phyloP scores from a whole-genome alignment of 2,329 filamentous ascomycete genomes.

The Aspergillus brasiliensis region DNA sequence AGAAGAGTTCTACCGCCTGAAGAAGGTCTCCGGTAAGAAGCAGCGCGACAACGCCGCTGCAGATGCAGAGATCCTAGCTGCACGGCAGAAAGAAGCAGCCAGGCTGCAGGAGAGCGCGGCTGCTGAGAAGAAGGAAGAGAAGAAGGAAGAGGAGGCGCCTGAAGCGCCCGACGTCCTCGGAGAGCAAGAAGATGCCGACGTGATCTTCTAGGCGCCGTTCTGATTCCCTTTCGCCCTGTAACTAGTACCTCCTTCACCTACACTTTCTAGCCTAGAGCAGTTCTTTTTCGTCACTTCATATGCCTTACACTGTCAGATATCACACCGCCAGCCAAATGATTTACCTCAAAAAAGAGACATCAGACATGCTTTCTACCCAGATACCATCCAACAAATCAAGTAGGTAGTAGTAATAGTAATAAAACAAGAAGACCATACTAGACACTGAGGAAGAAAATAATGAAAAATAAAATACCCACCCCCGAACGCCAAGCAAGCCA shows the following conservation, averaged over 20 bases:
- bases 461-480: slow-evolving; percentile 22
- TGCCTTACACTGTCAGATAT: not conserved
- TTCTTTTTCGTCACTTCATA: slow-evolving; percentile 13
- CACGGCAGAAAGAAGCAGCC: slow-evolving; percentile 32
- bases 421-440: not conserved
- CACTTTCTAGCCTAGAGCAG: slow-evolving; percentile 23
- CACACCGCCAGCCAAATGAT: not conserved
- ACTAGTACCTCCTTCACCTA: slow-evolving; percentile 17
- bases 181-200: slow-evolving; percentile 76
- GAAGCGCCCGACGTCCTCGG: slow-evolving; percentile 68
- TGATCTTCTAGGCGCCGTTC: slow-evolving; percentile 69
- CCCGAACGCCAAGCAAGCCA: slow-evolving; percentile 33
- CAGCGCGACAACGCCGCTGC: slow-evolving; percentile 72
- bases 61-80: slow-evolving; percentile 72
- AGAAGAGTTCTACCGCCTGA: slow-evolving; percentile 96
- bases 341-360: not conserved
- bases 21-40: slow-evolving; percentile 90
- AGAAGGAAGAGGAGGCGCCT: slow-evolving; percentile 29
- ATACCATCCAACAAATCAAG: slow-evolving; percentile 3
- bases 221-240: slow-evolving; percentile 18
- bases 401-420: not conserved
- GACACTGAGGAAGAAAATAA: slow-evolving; percentile 13
- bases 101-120: slow-evolving; percentile 61
- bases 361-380: not conserved
- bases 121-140: not conserved